A percentile compares a stretch with the other conserved stretches of the same genome.
Evolutionary conservation across 331 rosid species (phyloP).

Genomic region (Pyrus hybrid): DNA sequence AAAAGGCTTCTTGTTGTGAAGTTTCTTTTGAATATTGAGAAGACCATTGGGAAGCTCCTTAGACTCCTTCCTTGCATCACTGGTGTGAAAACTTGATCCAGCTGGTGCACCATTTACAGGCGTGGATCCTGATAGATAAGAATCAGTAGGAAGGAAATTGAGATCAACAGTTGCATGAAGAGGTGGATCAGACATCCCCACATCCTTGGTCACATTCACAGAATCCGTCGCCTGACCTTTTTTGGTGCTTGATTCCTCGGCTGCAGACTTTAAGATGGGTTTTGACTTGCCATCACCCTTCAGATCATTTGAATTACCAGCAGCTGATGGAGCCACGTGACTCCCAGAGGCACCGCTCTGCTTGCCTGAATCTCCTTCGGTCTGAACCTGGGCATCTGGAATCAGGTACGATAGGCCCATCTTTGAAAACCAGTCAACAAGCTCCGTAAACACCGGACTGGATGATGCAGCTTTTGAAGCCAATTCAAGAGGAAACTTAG

Average conservation of each 20-base stretch:
- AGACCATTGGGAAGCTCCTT: background rate
- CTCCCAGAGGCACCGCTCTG: constrained; percentile 13
- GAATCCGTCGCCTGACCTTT: constrained; percentile 13
- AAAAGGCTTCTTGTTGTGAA: background rate
- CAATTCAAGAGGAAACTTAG: constrained; percentile 29
- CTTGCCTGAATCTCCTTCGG: constrained; percentile 20
- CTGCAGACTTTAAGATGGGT: constrained; percentile 8
- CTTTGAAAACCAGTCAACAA: constrained; percentile 38
- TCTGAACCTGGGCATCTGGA: constrained; percentile 22
- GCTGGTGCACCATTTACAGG: constrained; percentile 6
- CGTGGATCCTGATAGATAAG: constrained; percentile 11
- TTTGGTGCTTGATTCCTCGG: constrained; percentile 11
- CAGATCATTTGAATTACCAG: constrained; percentile 10
- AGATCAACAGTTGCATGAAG: constrained; percentile 39
- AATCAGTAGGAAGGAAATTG: constrained; percentile 35
- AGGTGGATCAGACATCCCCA: constrained; percentile 9
- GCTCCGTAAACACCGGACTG: constrained; percentile 30
- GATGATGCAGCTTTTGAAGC: constrained; percentile 40
- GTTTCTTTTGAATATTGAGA: background rate
- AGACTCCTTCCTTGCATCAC: constrained; percentile 28
- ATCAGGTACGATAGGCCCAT: constrained; percentile 17
- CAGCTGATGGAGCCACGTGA: background rate
- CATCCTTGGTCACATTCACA: constrained; percentile 16
- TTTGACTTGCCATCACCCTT: constrained; percentile 5
- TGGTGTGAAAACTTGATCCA: constrained; percentile 15